phyloP scores from a whole-genome alignment of 1,284 basidiomycete genomes.

The Trametes polyzona region DNA sequence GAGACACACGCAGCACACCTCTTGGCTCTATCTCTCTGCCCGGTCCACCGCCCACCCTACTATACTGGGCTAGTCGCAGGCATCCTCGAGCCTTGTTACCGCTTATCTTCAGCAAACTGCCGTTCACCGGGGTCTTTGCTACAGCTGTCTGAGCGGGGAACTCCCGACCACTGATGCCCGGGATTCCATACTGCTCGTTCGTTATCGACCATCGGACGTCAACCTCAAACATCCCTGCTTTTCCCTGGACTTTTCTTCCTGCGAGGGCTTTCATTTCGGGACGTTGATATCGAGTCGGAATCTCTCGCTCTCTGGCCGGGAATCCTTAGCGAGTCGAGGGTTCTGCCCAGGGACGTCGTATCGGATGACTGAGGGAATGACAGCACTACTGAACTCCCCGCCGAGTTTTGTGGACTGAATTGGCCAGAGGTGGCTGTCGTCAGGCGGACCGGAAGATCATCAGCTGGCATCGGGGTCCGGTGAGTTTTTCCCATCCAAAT shows the following conservation, averaged over 20 bases:
- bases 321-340: slow-evolving; percentile 7
- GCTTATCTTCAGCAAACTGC: background rate
- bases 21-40: background rate
- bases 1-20: background rate
- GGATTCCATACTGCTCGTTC: background rate
- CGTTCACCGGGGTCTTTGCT: background rate
- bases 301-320: background rate
- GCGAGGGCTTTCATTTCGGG: background rate
- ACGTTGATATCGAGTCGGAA: background rate
- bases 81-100: background rate
- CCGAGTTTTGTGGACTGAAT: slow-evolving; percentile 9
- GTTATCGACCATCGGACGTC: background rate
- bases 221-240: background rate
- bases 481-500: slow-evolving; percentile 25
- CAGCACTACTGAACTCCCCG: slow-evolving; percentile 7
- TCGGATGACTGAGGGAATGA: slow-evolving; percentile 14
- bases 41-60: background rate
- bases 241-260: background rate
- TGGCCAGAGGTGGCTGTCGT: slow-evolving; percentile 12
- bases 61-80: background rate
- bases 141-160: slow-evolving; percentile 1
- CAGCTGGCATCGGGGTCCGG: slow-evolving; percentile 23
- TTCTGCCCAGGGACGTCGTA: slow-evolving; percentile 14
- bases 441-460: slow-evolving; percentile 27
- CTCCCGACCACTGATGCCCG: background rate